phyloP scores from a whole-genome alignment of 1,284 basidiomycete species.

The Puccinia triticina region DNA sequence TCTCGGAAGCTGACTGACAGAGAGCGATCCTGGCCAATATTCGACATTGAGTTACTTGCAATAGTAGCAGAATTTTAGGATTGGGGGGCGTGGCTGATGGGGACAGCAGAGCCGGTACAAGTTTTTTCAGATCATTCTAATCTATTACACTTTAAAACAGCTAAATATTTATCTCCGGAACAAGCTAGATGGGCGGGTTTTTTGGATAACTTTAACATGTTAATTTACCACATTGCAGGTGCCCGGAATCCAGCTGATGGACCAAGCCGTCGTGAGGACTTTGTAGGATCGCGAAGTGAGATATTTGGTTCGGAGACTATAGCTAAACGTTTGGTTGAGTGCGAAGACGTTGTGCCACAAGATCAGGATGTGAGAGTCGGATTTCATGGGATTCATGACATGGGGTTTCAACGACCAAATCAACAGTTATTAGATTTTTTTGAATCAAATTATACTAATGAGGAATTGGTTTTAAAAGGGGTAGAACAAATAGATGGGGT shows the following conservation, averaged over 20 bases:
- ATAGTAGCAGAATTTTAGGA: too few relatives aligned
- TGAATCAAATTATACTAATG: background rate
- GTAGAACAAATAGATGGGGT: background rate
- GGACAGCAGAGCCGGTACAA: background rate
- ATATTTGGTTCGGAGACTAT: too few relatives aligned
- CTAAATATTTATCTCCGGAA: too few relatives aligned
- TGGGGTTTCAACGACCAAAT: background rate
- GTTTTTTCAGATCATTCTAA: background rate
- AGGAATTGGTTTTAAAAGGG: too few relatives aligned
- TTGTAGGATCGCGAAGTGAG: too few relatives aligned
- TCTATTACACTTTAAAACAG: too few relatives aligned
- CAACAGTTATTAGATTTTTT: background rate
- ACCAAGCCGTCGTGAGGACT: constrained; percentile 4
- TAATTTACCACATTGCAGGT: constrained; percentile 13
- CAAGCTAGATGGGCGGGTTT: background rate
- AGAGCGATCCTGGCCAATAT: background rate
- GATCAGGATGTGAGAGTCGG: too few relatives aligned
- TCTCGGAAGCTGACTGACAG: constrained; percentile 1
- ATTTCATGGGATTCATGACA: background rate
- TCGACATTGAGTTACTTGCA: background rate
- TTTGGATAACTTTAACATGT: constrained; percentile 21
- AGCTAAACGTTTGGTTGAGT: background rate
- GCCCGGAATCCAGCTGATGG: constrained; percentile 14
- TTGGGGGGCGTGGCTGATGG: background rate
- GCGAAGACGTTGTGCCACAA: background rate